phyloP scores from a whole-genome alignment of 2,329 filamentous ascomycete species.

The Aspergillaceae sp. region DNA sequence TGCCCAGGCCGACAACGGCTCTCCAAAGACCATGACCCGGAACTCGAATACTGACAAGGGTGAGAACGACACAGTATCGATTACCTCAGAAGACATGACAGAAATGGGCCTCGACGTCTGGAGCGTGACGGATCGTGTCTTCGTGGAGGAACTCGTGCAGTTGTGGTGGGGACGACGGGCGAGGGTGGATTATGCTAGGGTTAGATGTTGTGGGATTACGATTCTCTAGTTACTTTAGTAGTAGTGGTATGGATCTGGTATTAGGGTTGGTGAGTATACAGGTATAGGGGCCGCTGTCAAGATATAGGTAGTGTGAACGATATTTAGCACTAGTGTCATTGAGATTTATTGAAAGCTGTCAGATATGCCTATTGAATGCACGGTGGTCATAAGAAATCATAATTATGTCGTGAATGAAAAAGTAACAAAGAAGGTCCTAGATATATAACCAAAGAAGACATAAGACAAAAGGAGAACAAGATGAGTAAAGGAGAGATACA shows the following conservation, averaged over 20 bases:
- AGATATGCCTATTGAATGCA: too few species aligned
- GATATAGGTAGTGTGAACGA: too few species aligned
- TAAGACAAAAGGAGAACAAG: constrained; percentile 6
- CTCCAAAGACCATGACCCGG: not conserved
- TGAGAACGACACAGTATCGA: constrained; percentile 23
- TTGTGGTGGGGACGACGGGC: constrained; percentile 40
- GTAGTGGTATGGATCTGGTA: too few species aligned
- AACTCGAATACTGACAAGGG: not conserved
- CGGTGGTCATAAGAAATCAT: too few species aligned
- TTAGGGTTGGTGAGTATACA: too few species aligned
- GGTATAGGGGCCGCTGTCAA: too few species aligned
- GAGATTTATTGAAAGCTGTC: too few species aligned
- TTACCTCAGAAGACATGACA: constrained; percentile 38
- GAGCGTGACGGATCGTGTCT: constrained; percentile 39
- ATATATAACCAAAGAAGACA: not conserved
- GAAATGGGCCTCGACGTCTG: constrained; percentile 44
- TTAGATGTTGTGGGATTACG: constrained; percentile 42
- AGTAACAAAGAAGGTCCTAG: too few species aligned
- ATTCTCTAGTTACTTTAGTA: constrained; percentile 24
- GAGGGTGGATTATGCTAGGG: constrained; percentile 34
- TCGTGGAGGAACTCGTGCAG: constrained; percentile 38
- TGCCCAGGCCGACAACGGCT: constrained; percentile 14
- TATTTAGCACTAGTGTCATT: too few species aligned
- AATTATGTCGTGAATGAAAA: too few species aligned
- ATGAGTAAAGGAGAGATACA: not conserved